Evolutionary conservation across 352 stramenopile species (phyloP), one percentile per base, ranked within the genome.

Genomic region (Pythium vanterpoolii): DNA sequence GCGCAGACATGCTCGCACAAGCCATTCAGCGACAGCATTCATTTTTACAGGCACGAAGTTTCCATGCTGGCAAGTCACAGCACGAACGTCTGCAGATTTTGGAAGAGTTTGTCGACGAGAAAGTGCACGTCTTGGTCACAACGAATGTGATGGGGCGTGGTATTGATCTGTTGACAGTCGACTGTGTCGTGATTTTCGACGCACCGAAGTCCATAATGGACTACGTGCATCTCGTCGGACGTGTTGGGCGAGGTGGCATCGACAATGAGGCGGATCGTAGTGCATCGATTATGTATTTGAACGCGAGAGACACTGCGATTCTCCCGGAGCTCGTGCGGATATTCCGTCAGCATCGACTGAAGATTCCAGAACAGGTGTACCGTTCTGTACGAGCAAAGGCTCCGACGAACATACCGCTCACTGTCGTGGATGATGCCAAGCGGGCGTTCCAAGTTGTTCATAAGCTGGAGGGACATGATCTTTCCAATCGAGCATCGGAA

Each of bases 171-270:
- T 50, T 90, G 7, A 69, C 77, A 4, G 77, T 90, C 18, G 64
- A 87, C 33, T 79, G 81, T 21, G 77, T 93, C 11, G 79, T 91
- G 9, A 64, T 93, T 2, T 93, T 90, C 62, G 83, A 93, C 45
- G 76, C 87, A 11, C 83, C 83, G 6, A 70, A 69, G 24, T 79
- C 68, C 30, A 46, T 83, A n/a, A 34, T 47, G 13, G 79, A 90
- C 26, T 93, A 83, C 46, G 50, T 93, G 52, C 83, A 93, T 51
- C 54, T 90, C 10, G 69, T 84, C 39, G 83, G 83, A 14, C 78
- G 83, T 14, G 74, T 66, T 16, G 75, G 75, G 4, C 73, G 77
- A 36, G 43, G 39, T 11, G 27, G 10, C 19, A 1, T 21, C 18
- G 58, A 26, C 52, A 36, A 43, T 1, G 50, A 69, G 14, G 14